A percentile compares a stretch with the other conserved stretches of the same genome.
Conservation (phyloP, 2,329 filamentous ascomycete species). For the Colletotrichum cuscutae region DNA sequence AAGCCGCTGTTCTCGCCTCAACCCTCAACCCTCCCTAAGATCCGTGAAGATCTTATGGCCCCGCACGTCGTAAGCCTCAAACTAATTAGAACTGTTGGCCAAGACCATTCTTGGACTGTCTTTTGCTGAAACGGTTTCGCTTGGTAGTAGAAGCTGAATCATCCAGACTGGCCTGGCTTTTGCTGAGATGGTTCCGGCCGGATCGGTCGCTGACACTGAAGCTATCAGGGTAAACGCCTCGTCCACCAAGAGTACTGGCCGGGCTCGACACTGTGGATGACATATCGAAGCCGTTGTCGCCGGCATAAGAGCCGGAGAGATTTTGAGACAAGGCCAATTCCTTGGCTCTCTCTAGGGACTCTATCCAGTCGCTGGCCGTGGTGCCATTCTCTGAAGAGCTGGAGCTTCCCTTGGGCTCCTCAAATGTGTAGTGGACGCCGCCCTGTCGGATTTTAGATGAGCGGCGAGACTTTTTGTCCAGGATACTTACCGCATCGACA, state of each 20-base stretch:
- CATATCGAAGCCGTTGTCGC: slow-evolving; percentile 76
- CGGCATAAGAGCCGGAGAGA: slow-evolving; percentile 71
- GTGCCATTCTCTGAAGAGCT: slow-evolving; percentile 69
- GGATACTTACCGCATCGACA: slow-evolving; percentile 84
- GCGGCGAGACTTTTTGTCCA: slow-evolving; percentile 26
- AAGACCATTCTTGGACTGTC: slow-evolving; percentile 94
- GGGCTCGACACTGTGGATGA: slow-evolving; percentile 80
- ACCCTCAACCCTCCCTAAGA: neutral
- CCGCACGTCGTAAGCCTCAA: neutral
- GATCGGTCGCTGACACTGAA: slow-evolving; percentile 61
- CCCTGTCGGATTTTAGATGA: slow-evolving; percentile 61
- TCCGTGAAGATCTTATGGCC: neutral
- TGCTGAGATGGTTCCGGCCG: slow-evolving; percentile 67
- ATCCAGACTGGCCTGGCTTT: slow-evolving; percentile 66
- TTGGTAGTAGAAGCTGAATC: slow-evolving; percentile 57
- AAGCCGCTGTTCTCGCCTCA: neutral
- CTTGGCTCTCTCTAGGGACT: slow-evolving; percentile 85
- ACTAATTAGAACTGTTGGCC: slow-evolving; percentile 79
- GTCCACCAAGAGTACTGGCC: slow-evolving; percentile 75
- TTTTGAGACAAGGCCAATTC: slow-evolving; percentile 85
- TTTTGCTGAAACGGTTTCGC: slow-evolving; percentile 83
- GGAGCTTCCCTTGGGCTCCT: slow-evolving; percentile 81
- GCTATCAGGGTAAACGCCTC: slow-evolving; percentile 62
- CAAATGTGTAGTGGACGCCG: slow-evolving; percentile 92
- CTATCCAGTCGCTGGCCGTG: slow-evolving; percentile 91